Evolutionary conservation across 1,139 yeast species (phyloP).

Genomic region (Hyphopichia burtonii): DNA sequence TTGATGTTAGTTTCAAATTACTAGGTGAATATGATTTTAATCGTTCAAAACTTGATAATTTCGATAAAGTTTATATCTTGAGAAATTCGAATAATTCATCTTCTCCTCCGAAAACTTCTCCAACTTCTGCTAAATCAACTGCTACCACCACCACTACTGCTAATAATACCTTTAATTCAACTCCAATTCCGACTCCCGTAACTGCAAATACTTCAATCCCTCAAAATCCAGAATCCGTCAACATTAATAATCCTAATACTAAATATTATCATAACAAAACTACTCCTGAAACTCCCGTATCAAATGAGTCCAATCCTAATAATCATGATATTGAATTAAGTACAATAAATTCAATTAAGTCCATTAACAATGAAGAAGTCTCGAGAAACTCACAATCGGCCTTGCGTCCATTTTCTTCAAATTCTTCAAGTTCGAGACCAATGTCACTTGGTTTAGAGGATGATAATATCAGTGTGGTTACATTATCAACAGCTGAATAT

Average conservation of each 20-base stretch:
- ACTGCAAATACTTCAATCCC: background rate
- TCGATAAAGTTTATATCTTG: conserved; percentile 28
- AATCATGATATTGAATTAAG: background rate
- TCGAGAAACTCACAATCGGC: background rate
- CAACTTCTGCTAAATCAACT: background rate
- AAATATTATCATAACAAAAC: background rate
- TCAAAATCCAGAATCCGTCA: background rate
- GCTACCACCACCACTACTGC: background rate
- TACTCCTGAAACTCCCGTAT: background rate
- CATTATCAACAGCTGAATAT: conserved; percentile 53
- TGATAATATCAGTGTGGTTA: conserved; percentile 39
- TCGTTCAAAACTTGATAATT: conserved; percentile 30
- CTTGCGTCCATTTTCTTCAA: background rate
- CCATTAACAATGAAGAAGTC: background rate
- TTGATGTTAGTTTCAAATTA: conserved; percentile 63
- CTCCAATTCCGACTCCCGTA: background rate
- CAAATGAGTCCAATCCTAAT: background rate
- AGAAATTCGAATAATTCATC: conserved; percentile 4
- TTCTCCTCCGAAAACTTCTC: background rate
- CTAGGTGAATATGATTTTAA: conserved; percentile 69
- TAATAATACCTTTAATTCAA: background rate
- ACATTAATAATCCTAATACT: background rate
- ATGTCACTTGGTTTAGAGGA: conserved; percentile 10
- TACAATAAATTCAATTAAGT: background rate
- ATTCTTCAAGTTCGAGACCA: background rate